Evolutionary conservation across 2,329 filamentous ascomycete genomes (phyloP).

Genomic region (Talaromyces sp.): DNA sequence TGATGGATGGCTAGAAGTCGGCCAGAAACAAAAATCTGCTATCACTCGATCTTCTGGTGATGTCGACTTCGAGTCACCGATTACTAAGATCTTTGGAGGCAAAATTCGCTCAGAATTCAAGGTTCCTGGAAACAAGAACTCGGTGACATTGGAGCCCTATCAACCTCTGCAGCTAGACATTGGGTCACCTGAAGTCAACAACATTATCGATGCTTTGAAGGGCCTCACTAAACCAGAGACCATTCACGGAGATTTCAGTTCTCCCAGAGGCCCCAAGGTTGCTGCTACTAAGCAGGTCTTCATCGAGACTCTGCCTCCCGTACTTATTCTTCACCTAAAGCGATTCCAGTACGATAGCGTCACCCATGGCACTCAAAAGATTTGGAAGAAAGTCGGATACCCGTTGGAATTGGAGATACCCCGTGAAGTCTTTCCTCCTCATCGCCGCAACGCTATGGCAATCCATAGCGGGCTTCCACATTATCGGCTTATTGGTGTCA

Average conservation of each 20-base stretch:
- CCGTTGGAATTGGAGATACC: conserved; percentile 92
- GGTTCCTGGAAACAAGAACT: conserved; percentile 81
- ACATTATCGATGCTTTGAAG: conserved; percentile 86
- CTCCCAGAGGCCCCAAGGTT: conserved; percentile 70
- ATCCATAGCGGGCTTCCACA: conserved; percentile 69
- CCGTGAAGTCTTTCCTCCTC: conserved; percentile 77
- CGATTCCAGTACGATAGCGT: conserved; percentile 92
- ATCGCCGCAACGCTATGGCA: conserved; percentile 64
- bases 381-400: conserved; percentile 97
- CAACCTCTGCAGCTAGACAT: conserved; percentile 95
- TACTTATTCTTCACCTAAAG: conserved; percentile 92
- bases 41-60: conserved; percentile 82
- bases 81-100: conserved; percentile 93
- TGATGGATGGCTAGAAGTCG: conserved; percentile 91
- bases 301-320: conserved; percentile 85
- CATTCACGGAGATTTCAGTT: conserved; percentile 79
- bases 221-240: conserved; percentile 79
- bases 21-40: conserved; percentile 81
- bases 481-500: conserved; percentile 82
- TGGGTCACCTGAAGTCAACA: conserved; percentile 77
- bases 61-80: conserved; percentile 69
- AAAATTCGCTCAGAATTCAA: conserved; percentile 84
- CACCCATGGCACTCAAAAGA: conserved; percentile 82
- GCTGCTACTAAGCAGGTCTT: conserved; percentile 90
- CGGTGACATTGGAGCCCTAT: conserved; percentile 88